Base-by-base conservation (phyloP, 345 rosid species). In the Isatis tinctoria region DNA sequence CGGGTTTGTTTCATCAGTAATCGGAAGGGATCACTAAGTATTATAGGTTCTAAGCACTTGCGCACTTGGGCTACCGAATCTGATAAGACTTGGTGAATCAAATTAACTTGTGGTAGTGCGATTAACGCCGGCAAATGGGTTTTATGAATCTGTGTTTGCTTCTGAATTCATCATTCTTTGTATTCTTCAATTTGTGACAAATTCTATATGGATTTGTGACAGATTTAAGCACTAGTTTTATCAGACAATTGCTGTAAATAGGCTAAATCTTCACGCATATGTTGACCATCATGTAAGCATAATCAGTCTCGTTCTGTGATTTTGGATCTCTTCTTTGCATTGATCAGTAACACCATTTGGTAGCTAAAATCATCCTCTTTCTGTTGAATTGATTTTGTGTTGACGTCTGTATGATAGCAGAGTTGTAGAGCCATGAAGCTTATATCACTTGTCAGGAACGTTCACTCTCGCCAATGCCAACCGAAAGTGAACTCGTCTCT, bases 361-460 rank as follows among this genome's bases (percentile, higher is more conserved):
- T 70, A 18, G 9, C 16, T 18, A 54, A 18, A 54, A 11, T 4
- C 36, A 3, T 36, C 10, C 36, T 57, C 59, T 74, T 36, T 44
- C 22, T 67, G 45, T 40, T 18, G 67, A 57, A 45, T 28, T 77
- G 72, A 63, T 76, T 35, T 56, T 57, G 1, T 52, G 45, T 56
- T 76, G 69, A 61, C 18, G 14, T 37, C 47, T 70, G 66, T 70
- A 6, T 70, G 71, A 39, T 70, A 56, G 18, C 39, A 44, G 56
- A 54, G 75, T 45, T 30, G 10, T 56, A 39, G 14, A 74, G 65
- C 54, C 70, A 79, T 79, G 82, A 74, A 79, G 82, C 69, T 79
- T 33, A 33, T 74, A 33, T 70, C 76, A 10, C 75, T 79, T 12
- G 64, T 69, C 32, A 79, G 51, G 60, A 45, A 58, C 27, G 5